Conservation (phyloP, 208 protist species). For the Leishmania aethiopica region DNA sequence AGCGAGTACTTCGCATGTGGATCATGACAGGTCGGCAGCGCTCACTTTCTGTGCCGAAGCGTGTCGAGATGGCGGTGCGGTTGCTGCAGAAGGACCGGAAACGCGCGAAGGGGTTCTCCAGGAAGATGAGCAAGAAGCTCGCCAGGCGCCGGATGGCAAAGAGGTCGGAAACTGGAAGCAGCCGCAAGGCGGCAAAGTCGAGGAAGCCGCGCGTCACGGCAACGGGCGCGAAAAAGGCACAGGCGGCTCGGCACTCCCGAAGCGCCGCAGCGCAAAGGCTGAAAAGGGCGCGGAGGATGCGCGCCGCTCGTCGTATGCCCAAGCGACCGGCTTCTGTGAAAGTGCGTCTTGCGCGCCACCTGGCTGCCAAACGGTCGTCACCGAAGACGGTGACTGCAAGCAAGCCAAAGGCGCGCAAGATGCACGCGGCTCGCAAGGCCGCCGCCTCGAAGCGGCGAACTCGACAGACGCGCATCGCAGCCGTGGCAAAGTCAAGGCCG, state of each 20-base stretch:
- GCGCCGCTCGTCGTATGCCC: neutral
- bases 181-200: neutral
- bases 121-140: slow-evolving; percentile 5
- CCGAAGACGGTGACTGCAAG: slow-evolving; percentile 2
- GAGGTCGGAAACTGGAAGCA: neutral
- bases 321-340: slow-evolving; percentile 1
- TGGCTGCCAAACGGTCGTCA: neutral
- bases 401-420: slow-evolving; percentile 6
- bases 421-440: neutral
- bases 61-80: slow-evolving; percentile 36
- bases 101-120: slow-evolving; percentile 12
- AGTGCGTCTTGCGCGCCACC: neutral
- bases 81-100: slow-evolving; percentile 26
- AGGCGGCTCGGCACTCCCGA: neutral
- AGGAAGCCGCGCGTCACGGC: neutral
- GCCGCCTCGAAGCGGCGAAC: no score
- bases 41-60: slow-evolving; percentile 15
- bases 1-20: slow-evolving; percentile 35
- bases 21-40: slow-evolving; percentile 29
- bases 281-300: neutral
- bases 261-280: neutral
- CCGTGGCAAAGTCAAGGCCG: neutral
- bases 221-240: neutral
- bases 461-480: neutral
- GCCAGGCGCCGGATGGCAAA: neutral